Evolutionary conservation across 2,329 filamentous ascomycete genomes (phyloP).

Genomic region (Monosporascus cannonballus): DNA sequence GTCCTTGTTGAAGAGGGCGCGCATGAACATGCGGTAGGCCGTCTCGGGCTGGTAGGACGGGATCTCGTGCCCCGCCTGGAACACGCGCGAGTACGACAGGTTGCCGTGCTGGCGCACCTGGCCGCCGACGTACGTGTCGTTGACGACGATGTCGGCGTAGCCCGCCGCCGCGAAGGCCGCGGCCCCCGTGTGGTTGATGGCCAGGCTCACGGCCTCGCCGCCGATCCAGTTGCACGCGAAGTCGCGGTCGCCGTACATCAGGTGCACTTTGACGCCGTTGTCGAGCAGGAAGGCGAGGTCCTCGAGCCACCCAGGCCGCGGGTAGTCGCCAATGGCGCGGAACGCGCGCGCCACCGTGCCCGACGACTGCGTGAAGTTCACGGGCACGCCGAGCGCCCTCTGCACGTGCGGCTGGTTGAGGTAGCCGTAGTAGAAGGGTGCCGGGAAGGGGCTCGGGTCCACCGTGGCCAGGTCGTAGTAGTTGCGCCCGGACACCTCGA

Average conservation of each 20-base stretch:
- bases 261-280: constrained; percentile 47
- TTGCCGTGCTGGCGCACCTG: constrained; percentile 66
- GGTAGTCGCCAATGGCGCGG: constrained; percentile 23
- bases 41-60: constrained; percentile 46
- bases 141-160: constrained; percentile 58
- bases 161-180: constrained; percentile 46
- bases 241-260: constrained; percentile 54
- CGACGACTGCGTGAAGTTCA: constrained; percentile 49
- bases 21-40: constrained; percentile 42
- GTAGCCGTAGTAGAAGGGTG: constrained; percentile 46
- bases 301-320: constrained; percentile 30
- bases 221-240: constrained; percentile 53
- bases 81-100: constrained; percentile 53
- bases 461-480: constrained; percentile 53
- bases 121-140: constrained; percentile 57
- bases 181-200: constrained; percentile 37
- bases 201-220: constrained; percentile 44
- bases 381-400: constrained; percentile 49
- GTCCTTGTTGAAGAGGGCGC: constrained; percentile 45
- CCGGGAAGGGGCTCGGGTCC: constrained; percentile 45
- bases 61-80: constrained; percentile 51
- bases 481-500: constrained; percentile 32
- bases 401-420: constrained; percentile 53
- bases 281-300: constrained; percentile 49
- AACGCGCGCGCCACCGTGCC: constrained; percentile 41